phyloP scores from a whole-genome alignment of 345 rosid species.

The Passiflora organensis region DNA sequence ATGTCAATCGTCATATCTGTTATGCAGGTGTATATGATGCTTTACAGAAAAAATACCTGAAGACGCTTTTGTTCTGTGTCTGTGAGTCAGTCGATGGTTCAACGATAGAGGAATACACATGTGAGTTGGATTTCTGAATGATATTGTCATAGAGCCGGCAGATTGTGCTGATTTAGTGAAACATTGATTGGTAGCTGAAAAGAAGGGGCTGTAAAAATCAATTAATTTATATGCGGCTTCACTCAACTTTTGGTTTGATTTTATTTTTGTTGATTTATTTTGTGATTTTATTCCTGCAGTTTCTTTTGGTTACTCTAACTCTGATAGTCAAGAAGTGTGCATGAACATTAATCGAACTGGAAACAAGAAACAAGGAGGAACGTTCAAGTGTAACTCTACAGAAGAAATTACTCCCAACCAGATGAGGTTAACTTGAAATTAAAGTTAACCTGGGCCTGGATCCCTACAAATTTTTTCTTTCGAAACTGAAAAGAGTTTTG shows the following conservation, averaged over 20 bases:
- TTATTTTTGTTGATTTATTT: neutral
- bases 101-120: constrained; percentile 84
- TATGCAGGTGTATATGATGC: constrained; percentile 86
- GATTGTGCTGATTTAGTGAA: neutral
- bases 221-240: neutral
- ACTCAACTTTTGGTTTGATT: neutral
- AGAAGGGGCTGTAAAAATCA: neutral
- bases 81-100: constrained; percentile 75
- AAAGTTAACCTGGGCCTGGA: neutral
- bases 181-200: no score
- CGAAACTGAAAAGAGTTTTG: neutral
- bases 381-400: constrained; percentile 61
- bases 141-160: neutral
- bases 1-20: neutral
- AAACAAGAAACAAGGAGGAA: constrained; percentile 62
- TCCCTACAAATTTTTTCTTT: constrained; percentile 1
- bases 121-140: constrained; percentile 33
- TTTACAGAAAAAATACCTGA: constrained; percentile 79
- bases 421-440: constrained; percentile 57
- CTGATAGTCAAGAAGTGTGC: constrained; percentile 73
- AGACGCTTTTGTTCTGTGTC: constrained; percentile 79
- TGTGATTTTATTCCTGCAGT: constrained; percentile 49
- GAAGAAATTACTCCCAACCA: constrained; percentile 81
- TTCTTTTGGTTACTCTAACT: constrained; percentile 75
- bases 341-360: constrained; percentile 85